Evolutionary conservation across 2,329 filamentous ascomycete species (phyloP), one percentile per base, ranked within the genome.

Genomic region (Penicillium olsonii): DNA sequence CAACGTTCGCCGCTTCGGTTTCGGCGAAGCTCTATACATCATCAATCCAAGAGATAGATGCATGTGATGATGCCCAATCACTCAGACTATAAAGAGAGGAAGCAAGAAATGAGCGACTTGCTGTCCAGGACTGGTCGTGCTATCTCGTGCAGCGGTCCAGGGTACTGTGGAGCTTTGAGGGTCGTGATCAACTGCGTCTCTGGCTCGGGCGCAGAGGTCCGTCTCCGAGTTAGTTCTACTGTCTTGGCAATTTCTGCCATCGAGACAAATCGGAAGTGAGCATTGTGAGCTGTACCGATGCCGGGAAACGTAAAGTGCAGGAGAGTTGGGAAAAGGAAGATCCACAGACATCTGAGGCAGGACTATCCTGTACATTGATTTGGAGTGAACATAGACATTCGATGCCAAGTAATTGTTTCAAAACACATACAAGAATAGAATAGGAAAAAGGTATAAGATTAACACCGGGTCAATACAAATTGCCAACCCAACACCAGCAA

Each of bases 381-480:
- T 33, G 15, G 17, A 8, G 29, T 8, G 27, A 50, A 15, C 24
- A 20, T 11, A 37, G 24, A 40, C 42, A 12, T 37, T 18, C 29
- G 38, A 35, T 26, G 22, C 45, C 33, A 12, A 29, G 47, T 14
- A n/a, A 26, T 26, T n/a, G n/a, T n/a, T 15, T 45, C 17, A 27
- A 37, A 39, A 38, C n/a, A 48, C 45, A 38, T 52, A 54, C 52
- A 56, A 52, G 48, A 52, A 54, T 42, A 42, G 31, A 43, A 48
- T 44, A 42, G 40, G 47, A 44, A 3, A 24, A 48, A 54, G 51
- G 48, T 54, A 54, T 54, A 53, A 43, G 48, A 40, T 34, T 31
- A 39, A 12, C 12, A 39, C 18, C 17, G 20, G 22, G 26, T 18
- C 10, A 39, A 35, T 18, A 19, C 35, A 45, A 39, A 40, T 15